These are phyloP conservation scores for Tilletiopsis washingtonensis DNA, from an alignment of 1,284 basidiomycete genomes.

Conservation along the genomic window DNA sequence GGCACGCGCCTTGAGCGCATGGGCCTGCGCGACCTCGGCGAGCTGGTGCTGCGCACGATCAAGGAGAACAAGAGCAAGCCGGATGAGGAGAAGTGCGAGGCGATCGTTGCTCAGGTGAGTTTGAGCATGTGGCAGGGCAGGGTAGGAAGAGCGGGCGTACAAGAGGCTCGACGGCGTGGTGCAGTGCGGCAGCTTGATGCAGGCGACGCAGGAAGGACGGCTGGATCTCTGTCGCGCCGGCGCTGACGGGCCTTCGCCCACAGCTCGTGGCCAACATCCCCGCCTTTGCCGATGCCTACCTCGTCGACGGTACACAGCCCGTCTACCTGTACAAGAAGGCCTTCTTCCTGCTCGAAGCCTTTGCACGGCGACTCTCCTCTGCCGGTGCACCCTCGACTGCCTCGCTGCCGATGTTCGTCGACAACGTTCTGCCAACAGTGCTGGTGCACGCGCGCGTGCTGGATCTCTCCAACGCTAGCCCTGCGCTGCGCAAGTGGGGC, in stretches of 20 bases:
- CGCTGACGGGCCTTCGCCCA: no score
- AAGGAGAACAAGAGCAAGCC: conserved; percentile 53
- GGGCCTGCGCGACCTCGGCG: conserved; percentile 64
- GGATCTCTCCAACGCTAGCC: conserved; percentile 52
- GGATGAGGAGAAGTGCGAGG: conserved; percentile 40
- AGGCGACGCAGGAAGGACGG: neutral
- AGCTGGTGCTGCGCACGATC: conserved; percentile 62
- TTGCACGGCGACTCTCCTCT: conserved; percentile 53
- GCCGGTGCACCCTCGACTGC: neutral
- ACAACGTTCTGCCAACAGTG: conserved; percentile 77
- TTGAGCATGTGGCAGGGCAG: no score
- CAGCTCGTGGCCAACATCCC: conserved; percentile 9
- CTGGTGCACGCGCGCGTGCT: conserved; percentile 68
- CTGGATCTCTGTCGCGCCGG: no score
- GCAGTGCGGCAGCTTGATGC: neutral
- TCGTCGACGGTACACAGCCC: conserved; percentile 4
- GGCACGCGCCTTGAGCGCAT: conserved; percentile 59
- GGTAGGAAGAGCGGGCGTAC: no score
- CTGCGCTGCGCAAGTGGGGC: conserved; percentile 1
- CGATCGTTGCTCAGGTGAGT: conserved; percentile 45
- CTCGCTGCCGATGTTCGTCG: conserved; percentile 63
- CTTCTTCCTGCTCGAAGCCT: conserved; percentile 66
- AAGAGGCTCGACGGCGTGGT: no score
- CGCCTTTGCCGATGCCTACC: conserved; percentile 31
- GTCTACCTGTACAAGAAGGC: conserved; percentile 84